phyloP scores from a whole-genome alignment of 2,329 filamentous ascomycete species.

The Aspergillus felis region DNA sequence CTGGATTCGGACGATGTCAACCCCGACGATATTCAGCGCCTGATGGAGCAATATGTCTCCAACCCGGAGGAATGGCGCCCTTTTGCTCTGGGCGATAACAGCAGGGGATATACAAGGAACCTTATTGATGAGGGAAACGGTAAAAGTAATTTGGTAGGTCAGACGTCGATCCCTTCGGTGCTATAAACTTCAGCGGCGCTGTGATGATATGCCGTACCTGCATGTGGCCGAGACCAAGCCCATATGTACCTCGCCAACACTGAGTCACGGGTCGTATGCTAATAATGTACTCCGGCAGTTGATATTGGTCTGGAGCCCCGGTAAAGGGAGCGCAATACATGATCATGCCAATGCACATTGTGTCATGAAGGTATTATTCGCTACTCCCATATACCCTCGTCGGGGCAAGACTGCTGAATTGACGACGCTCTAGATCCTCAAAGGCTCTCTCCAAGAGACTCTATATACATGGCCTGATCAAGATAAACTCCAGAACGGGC shows the following conservation, averaged over 20 bases:
- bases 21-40: slow-evolving; percentile 61
- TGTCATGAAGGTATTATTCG: slow-evolving; percentile 65
- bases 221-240: neutral
- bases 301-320: slow-evolving; percentile 84
- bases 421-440: slow-evolving; percentile 57
- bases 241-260: neutral
- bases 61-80: slow-evolving; percentile 65
- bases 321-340: slow-evolving; percentile 78
- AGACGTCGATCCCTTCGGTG: neutral
- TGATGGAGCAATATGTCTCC: slow-evolving; percentile 74
- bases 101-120: slow-evolving; percentile 76
- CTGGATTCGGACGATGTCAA: slow-evolving; percentile 79
- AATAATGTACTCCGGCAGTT: slow-evolving; percentile 51
- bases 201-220: neutral
- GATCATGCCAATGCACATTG: slow-evolving; percentile 88
- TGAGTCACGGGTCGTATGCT: slow-evolving; percentile 3
- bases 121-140: slow-evolving; percentile 87
- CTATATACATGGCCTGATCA: slow-evolving; percentile 68
- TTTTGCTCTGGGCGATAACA: slow-evolving; percentile 70
- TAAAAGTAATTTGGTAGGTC: slow-evolving; percentile 66
- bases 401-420: neutral
- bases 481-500: slow-evolving; percentile 42
- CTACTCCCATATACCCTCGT: too few species aligned
- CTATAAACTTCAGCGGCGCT: neutral
- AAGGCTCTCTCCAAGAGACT: slow-evolving; percentile 74